Base-by-base conservation (phyloP, 2,329 filamentous ascomycete genomes). In the Beauveria sp. region DNA sequence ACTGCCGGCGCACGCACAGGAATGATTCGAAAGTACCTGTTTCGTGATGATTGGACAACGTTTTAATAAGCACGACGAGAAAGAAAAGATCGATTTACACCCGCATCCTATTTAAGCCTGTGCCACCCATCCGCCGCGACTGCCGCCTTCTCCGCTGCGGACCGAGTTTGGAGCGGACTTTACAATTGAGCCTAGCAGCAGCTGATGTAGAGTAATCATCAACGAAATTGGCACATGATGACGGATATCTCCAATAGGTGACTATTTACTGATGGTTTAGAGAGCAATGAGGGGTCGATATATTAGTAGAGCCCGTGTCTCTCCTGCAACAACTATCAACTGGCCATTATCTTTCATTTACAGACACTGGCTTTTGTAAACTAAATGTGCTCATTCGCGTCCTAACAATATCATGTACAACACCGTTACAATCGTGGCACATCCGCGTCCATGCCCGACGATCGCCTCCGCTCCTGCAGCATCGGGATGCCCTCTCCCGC, bases 391-490 rank as follows among this genome's bases (percentile, higher is more conserved):
- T 28, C 12, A 2, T 34, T 31, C 10, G 26, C 16, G 10, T 38
- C 20, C 4, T 26, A 16, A 43, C 2, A 28, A 38, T 9, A 8
- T 20, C 45, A 58, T 26, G 8, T 31, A 20, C 18, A 42, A 16
- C n/a, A 51, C 8, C 70, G 7, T 52, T 65, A 76, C 20, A 77
- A 63, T 38, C 76, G 72, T 28, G 76, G 75, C 34, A 75, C 62
- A 63, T 77, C 74, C 34, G 72, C 71, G 22, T 76, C 75, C 24
- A 69, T 66, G 45, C 72, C 73, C 1, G 74, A 73, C 20, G 75
- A 76, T 24, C 75, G 72, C 43, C 75, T 71, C 16, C 75, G 69
- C 65, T 75, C 73, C 3, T 73, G 68, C 28, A 73, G 59, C 53
- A 70, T 66, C 38, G 69, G 68, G 5, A 66, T 65, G 24, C 65